Conservation (phyloP, 768 basidiomycete genomes). For the Tylopilus plumbeoviolaceoides region DNA sequence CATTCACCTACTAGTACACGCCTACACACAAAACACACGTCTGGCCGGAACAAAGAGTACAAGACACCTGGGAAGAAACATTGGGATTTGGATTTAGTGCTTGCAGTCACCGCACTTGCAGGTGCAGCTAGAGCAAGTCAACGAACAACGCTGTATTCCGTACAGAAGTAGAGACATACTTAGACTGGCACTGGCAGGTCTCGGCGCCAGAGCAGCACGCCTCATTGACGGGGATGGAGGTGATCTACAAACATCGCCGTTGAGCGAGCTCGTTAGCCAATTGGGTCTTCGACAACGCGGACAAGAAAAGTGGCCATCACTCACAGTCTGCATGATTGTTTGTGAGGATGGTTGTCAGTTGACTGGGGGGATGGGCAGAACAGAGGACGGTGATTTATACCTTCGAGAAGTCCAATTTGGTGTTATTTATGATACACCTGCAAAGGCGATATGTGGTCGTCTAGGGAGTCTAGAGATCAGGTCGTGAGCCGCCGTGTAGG, state of each 20-base stretch:
- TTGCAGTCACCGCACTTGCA: neutral
- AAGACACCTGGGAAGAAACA: neutral
- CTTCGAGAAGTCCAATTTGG: constrained; percentile 1
- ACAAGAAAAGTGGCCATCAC: neutral
- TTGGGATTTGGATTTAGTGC: neutral
- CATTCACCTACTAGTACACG: no score
- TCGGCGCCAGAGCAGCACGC: neutral
- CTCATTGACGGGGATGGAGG: constrained; percentile 2
- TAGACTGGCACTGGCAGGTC: neutral
- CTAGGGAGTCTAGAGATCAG: neutral
- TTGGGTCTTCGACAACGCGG: neutral
- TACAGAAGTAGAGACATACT: neutral
- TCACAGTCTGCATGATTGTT: constrained; percentile 20
- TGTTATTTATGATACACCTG: neutral
- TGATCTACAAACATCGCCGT: constrained; percentile 1
- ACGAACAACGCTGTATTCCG: neutral
- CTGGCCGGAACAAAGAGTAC: neutral
- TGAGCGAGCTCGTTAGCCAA: neutral
- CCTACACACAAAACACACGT: neutral
- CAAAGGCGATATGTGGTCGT: neutral
- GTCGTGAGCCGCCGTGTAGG: neutral
- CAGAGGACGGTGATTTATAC: neutral
- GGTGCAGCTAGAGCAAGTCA: neutral
- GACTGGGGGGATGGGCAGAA: neutral
- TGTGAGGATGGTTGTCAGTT: neutral